Base-by-base conservation (phyloP, 305 asterid genomes). In the Withania somnifera region DNA sequence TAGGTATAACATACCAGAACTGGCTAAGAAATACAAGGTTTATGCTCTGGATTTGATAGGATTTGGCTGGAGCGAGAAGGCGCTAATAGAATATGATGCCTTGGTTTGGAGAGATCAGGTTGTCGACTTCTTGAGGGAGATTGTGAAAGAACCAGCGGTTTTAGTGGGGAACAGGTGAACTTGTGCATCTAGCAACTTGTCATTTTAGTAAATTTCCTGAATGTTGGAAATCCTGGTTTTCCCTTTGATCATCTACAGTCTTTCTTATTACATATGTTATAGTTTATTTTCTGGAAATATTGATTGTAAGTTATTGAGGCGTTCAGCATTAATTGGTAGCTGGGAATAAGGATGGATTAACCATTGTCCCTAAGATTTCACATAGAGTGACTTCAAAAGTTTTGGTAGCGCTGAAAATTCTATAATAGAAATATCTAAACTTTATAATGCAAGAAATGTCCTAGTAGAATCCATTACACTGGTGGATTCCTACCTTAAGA, bases 51-150 rank as follows among this genome's bases (percentile, higher is more conserved):
- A 95, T 88, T 90, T 94, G 89, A 86, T 95, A 32, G 99, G 99
- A 14, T 95, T 95, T 81, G 99, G 99, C 56, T 95, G 98, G 99
- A 95, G 99, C 19, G 97, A 95, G 86, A 95, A 95, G 89, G 99
- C 99, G 17, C 90, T 95, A 42, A 86, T 94, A 79, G 98, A 95
- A 15, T 95, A 95, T 52, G 99, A 95, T 88, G 97, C 98, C 30
- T 83, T 92, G 66, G 88, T 94, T 38, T 95, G 99, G 99, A 92
- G 93, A 83, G 99, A 95, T 88, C 98, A 94, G 86, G 95, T 95
- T 84, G 93, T 90, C 47, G 98, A 95, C 88, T 94, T 94, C 75
- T 76, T 95, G 87, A 90, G 91, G 85, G 97, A 94, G 84, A 67
- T 95, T 15, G 99, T 95, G 69, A 90, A 90, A 90, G 94, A 91